Evolutionary conservation across 139 green algal species (phyloP), one percentile per base, ranked within the genome.

Genomic region (Spirogloea muscicola): DNA sequence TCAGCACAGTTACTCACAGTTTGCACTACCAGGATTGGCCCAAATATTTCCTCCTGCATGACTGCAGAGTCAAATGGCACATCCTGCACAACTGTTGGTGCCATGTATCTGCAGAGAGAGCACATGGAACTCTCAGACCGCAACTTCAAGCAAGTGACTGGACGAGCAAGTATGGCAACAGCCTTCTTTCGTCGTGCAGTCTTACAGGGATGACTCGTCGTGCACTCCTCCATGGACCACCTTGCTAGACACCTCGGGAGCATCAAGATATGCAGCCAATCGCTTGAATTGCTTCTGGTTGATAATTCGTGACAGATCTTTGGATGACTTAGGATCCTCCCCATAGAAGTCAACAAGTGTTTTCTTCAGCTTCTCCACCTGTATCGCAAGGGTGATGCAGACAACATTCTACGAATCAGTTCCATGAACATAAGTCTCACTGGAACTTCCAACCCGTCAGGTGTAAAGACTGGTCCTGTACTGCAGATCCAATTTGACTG

Each of bases 11-110:
- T n/a, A 57, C 68, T 57, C 49, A 76, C 73, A 18, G 36, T 68
- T 68, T 58, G 69, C 21, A 60, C 9, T 31, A 43, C 59, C n/a
- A 84, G 52, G 27, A 84, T 57, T 29, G 78, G 78, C 38, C 72
- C 65, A 63, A 84, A 84, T 6, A 81, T 68, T 49, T 84, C 78
- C 31, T 81, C 72, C 37, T 77, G 29, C 72, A 80, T 77, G 1
- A 77, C 18, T 0, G n/a, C 18, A 1, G 55, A 43, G 3, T 66
- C 49, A 1, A 55, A 29, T 29, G 42, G 2, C 4, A 42, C 41
- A 27, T 68, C 46, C 13, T 61, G 37, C 13, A 84, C n/a, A 9
- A 84, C 13, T 49, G 78, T 84, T 16, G 78, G 78, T 33, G 63
- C 78, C 41, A 81, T 75, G 29, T 61, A 79, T 16, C 76, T 62